Conservation (phyloP, 2,329 filamentous ascomycete genomes). For the Fusarium sublunatum region DNA sequence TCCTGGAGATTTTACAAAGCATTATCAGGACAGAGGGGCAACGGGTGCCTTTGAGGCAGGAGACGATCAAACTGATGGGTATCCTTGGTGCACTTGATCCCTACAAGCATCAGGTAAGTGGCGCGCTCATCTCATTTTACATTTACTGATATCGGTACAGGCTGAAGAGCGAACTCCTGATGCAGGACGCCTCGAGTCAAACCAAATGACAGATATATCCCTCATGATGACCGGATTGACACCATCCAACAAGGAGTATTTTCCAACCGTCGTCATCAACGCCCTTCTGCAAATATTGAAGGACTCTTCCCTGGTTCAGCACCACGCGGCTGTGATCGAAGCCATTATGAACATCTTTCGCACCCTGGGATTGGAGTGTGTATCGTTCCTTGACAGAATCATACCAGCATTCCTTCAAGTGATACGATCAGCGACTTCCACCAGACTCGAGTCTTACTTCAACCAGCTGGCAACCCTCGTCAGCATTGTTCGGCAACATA, state of each 20-base stretch:
- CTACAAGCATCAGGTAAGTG: constrained; percentile 83
- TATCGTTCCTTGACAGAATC: constrained; percentile 92
- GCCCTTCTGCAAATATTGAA: constrained; percentile 92
- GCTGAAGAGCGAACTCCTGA: constrained; percentile 91
- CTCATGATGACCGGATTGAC: constrained; percentile 98
- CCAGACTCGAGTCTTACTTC: constrained; percentile 93
- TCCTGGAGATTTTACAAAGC: constrained; percentile 90
- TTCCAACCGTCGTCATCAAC: constrained; percentile 97
- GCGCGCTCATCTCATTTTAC: not conserved
- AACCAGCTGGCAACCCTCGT: constrained; percentile 95
- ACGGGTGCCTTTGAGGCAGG: constrained; percentile 84
- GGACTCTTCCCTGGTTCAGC: constrained; percentile 87
- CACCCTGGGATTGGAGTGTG: constrained; percentile 94
- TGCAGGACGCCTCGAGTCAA: constrained; percentile 70
- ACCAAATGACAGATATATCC: constrained; percentile 87
- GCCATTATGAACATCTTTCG: constrained; percentile 99
- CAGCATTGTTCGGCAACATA: constrained; percentile 95
- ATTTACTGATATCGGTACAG: constrained; percentile 60
- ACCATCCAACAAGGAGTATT: constrained; percentile 97
- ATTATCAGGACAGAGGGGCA: constrained; percentile 93
- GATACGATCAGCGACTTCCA: constrained; percentile 81
- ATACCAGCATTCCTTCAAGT: constrained; percentile 93
- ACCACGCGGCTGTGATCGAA: constrained; percentile 94
- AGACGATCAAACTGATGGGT: constrained; percentile 96
- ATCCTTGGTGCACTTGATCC: constrained; percentile 95